phyloP scores from a whole-genome alignment of 164 flowering plant genomes.

The Liriodendron chinense region DNA sequence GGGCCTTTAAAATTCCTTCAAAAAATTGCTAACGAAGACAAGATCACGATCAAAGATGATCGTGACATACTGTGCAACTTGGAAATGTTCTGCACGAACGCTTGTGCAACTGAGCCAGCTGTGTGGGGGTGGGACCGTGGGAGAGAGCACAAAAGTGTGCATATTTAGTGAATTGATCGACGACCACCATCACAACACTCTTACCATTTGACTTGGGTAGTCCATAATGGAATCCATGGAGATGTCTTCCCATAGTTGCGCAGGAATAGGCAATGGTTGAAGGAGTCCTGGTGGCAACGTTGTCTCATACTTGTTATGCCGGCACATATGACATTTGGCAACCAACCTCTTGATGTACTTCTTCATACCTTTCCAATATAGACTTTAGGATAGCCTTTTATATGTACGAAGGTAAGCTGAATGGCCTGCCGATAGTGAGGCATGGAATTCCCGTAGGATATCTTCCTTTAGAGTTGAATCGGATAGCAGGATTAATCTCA shows the following conservation, averaged over 20 bases:
- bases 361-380: too few relatives aligned
- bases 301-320: too few relatives aligned
- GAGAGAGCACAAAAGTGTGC: not conserved
- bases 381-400: too few relatives aligned
- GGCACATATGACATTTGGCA: too few relatives aligned
- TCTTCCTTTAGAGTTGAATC: too few relatives aligned
- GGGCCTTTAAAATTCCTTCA: not conserved
- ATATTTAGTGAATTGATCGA: slow-evolving; percentile 2
- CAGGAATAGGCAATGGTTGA: slow-evolving; percentile 8
- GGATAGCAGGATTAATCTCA: too few relatives aligned
- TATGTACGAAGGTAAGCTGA: too few relatives aligned
- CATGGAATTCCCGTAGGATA: too few relatives aligned
- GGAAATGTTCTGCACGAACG: not conserved
- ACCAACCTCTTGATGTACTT: too few relatives aligned
- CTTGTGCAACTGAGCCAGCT: not conserved
- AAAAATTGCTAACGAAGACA: not conserved
- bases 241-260: not conserved
- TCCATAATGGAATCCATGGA: slow-evolving; percentile 10
- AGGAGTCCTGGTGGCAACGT: not conserved
- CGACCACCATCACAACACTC: not conserved
- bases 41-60: not conserved
- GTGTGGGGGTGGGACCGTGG: not conserved
- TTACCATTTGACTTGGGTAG: not conserved
- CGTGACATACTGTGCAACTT: not conserved
- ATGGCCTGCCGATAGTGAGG: too few relatives aligned